These are phyloP conservation scores for Hysterangium stoloniferum DNA, from an alignment of 768 basidiomycete species.

Conservation along the genomic window DNA sequence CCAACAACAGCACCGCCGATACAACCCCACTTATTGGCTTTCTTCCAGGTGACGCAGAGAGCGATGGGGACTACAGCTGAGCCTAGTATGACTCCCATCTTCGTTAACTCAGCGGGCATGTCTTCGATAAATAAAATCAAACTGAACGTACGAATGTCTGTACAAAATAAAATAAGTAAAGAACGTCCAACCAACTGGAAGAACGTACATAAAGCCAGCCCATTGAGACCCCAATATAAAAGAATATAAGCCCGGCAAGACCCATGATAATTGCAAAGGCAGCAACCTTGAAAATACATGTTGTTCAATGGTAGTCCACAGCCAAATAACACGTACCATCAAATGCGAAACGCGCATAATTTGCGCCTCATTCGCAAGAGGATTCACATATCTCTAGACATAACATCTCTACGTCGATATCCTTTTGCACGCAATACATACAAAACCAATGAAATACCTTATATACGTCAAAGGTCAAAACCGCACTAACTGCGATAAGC, in stretches of 20 bases:
- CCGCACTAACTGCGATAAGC: slow-evolving; percentile 79
- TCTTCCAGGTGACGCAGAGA: slow-evolving; percentile 75
- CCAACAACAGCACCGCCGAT: slow-evolving; percentile 66
- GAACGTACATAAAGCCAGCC: slow-evolving; percentile 76
- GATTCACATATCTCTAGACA: slow-evolving; percentile 68
- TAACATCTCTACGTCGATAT: not conserved
- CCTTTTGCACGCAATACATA: not conserved
- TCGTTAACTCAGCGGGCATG: slow-evolving; percentile 5
- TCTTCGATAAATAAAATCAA: slow-evolving; percentile 1
- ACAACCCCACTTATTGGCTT: slow-evolving; percentile 81
- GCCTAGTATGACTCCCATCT: slow-evolving; percentile 79
- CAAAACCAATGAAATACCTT: slow-evolving; percentile 35
- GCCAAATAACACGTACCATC: slow-evolving; percentile 34
- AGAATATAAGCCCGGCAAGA: slow-evolving; percentile 79
- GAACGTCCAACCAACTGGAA: not conserved
- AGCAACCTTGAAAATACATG: slow-evolving; percentile 38
- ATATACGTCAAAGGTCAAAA: slow-evolving; percentile 83
- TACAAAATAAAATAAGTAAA: not conserved
- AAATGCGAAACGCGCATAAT: slow-evolving; percentile 61
- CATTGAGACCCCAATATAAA: slow-evolving; percentile 86
- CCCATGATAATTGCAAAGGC: slow-evolving; percentile 73
- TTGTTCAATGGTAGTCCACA: not conserved
- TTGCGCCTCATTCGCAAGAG: slow-evolving; percentile 65
- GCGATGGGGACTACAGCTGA: slow-evolving; percentile 85
- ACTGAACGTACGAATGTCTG: slow-evolving; percentile 49